These are phyloP conservation scores for Picochlorum costavermella DNA, from an alignment of 139 green algal species.

Conservation along the genomic window DNA sequence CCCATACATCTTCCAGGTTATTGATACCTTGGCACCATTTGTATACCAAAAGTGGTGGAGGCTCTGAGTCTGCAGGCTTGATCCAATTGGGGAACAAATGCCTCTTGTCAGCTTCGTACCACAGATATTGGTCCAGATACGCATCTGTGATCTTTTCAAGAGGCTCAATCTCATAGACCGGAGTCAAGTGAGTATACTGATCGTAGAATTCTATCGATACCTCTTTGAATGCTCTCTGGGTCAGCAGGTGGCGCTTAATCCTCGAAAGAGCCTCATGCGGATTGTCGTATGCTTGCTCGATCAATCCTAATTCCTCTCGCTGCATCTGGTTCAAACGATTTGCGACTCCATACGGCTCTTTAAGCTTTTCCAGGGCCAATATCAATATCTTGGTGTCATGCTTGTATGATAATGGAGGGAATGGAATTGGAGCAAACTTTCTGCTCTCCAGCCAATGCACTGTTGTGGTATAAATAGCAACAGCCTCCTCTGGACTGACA, in stretches of 20 bases:
- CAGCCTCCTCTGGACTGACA: conserved; percentile 87
- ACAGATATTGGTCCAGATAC: conserved; percentile 86
- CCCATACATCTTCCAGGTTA: conserved; percentile 92
- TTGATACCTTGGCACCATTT: conserved; percentile 97
- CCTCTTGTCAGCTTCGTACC: conserved; percentile 91
- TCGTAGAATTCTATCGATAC: conserved; percentile 86
- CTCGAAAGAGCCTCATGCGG: conserved; percentile 94
- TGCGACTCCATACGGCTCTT: conserved; percentile 96
- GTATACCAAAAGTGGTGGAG: conserved; percentile 96
- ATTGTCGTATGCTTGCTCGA: conserved; percentile 99
- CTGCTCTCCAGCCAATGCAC: conserved; percentile 98
- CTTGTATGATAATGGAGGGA: conserved; percentile 99
- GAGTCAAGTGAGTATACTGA: conserved; percentile 94
- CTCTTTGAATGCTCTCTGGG: conserved; percentile 97
- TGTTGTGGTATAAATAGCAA: conserved; percentile 95
- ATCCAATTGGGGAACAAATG: conserved; percentile 99
- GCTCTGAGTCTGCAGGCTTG: conserved; percentile 94
- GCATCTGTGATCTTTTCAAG: conserved; percentile 99
- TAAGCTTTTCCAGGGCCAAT: conserved; percentile 94
- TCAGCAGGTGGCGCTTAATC: conserved; percentile 99
- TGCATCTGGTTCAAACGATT: conserved; percentile 93
- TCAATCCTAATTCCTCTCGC: conserved; percentile 96
- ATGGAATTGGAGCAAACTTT: conserved; percentile 97
- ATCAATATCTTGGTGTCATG: conserved; percentile 99
- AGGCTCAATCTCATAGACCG: conserved; percentile 97